Percentiles rank a stretch among this genome's conserved stretches.
Evolutionary conservation across 495 filamentous ascomycete genomes (phyloP).

Genomic region (Talaromyces nanjingensis): DNA sequence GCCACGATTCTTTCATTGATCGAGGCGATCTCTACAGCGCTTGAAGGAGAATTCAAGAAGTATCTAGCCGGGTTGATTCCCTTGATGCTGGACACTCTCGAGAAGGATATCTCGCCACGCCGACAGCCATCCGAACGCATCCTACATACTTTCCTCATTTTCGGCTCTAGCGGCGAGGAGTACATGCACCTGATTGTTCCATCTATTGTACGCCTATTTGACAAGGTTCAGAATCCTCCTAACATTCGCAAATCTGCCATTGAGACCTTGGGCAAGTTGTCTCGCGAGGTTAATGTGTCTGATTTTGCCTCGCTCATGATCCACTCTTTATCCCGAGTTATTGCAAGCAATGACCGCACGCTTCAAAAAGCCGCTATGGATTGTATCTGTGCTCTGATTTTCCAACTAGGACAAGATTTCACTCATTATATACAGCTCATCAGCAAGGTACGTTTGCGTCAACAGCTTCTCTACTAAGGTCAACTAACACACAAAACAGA

Average conservation of each 20-base stretch:
- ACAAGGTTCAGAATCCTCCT: slow-evolving; percentile 69
- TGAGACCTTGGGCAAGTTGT: slow-evolving; percentile 91
- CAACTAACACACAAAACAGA: slow-evolving; percentile 11
- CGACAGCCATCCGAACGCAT: slow-evolving; percentile 79
- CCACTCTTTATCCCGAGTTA: slow-evolving; percentile 76
- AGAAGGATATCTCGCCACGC: slow-evolving; percentile 67
- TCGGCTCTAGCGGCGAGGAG: slow-evolving; percentile 92
- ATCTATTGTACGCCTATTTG: slow-evolving; percentile 86
- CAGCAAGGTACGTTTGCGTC: slow-evolving; percentile 50
- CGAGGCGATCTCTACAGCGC: slow-evolving; percentile 83
- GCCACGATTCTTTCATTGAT: slow-evolving; percentile 85
- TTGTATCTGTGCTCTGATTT: slow-evolving; percentile 89
- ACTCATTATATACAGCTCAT: slow-evolving; percentile 86
- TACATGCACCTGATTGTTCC: slow-evolving; percentile 99
- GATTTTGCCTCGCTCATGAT: slow-evolving; percentile 94
- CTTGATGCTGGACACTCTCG: slow-evolving; percentile 87
- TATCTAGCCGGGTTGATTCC: slow-evolving; percentile 85
- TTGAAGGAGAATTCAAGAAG: slow-evolving; percentile 96
- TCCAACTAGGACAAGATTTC: slow-evolving; percentile 93
- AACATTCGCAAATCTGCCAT: slow-evolving; percentile 81
- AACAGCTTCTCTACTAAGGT: not conserved
- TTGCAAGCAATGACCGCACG: slow-evolving; percentile 61
- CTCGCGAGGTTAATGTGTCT: slow-evolving; percentile 92
- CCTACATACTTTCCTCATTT: slow-evolving; percentile 89
- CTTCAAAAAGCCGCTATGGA: slow-evolving; percentile 84